A percentile compares a stretch with the other conserved stretches of the same genome.
Conservation (phyloP, 371 early-diverging fungal genomes). For the Mucor racemosus region DNA sequence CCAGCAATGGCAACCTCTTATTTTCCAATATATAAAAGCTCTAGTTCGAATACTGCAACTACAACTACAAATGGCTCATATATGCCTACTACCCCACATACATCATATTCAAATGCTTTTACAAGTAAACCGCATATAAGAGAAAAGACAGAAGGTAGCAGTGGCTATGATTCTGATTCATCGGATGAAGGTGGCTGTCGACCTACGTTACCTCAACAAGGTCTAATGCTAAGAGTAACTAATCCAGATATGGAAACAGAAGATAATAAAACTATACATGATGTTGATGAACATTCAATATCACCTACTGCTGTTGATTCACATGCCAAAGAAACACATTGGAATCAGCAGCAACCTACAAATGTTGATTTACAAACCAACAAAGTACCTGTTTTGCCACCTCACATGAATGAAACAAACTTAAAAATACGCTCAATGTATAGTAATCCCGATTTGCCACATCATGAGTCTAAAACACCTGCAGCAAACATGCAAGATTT, state of each 20-base stretch:
- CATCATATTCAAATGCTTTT: not conserved
- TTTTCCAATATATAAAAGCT: constrained; percentile 2
- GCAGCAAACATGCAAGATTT: not conserved
- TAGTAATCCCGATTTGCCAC: not conserved
- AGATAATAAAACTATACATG: not conserved
- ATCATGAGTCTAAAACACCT: constrained; percentile 14
- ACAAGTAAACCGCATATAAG: not conserved
- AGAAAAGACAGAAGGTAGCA: not conserved
- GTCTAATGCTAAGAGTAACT: constrained; percentile 6
- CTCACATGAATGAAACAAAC: not conserved
- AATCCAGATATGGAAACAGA: constrained; percentile 6
- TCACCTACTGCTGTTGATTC: not conserved
- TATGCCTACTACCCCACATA: not conserved
- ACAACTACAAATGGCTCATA: not conserved
- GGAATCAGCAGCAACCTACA: not conserved
- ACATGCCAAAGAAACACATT: no score
- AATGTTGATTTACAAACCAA: not conserved
- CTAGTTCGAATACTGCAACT: not conserved
- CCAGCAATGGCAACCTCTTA: not conserved
- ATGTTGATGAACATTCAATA: not conserved
- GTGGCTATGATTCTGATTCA: constrained; percentile 19
- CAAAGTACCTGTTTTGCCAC: not conserved
- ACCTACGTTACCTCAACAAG: not conserved
- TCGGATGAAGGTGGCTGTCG: constrained; percentile 8
- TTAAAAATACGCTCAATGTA: not conserved